phyloP scores from a whole-genome alignment of 140 eudicot genomes.

The Stevia rebaudiana region DNA sequence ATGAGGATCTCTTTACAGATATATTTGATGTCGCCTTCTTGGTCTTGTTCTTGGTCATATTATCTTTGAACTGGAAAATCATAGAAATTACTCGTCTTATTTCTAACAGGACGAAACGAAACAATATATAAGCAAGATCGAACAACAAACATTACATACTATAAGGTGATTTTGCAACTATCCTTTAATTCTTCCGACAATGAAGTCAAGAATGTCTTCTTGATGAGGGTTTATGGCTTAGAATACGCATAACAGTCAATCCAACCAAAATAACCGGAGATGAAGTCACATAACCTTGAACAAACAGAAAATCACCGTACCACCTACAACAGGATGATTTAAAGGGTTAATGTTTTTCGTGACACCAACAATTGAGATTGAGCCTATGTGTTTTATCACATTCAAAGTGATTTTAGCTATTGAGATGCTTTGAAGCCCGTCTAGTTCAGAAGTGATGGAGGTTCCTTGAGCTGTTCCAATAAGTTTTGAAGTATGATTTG shows the following conservation, averaged over 20 bases:
- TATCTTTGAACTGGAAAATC: background rate
- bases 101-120: background rate
- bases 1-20: background rate
- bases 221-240: conserved; percentile 11
- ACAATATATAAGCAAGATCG: background rate
- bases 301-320: conserved; percentile 54
- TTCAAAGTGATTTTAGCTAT: conserved; percentile 32
- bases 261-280: conserved; percentile 48
- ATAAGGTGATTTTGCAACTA: background rate
- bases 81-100: background rate
- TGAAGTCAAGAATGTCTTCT: conserved; percentile 3
- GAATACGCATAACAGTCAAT: conserved; percentile 33
- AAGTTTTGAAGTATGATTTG: conserved; percentile 31
- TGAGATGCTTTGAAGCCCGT: conserved; percentile 43
- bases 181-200: conserved; percentile 2
- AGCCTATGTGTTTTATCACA: conserved; percentile 45
- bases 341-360: conserved; percentile 44
- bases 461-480: conserved; percentile 45
- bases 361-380: conserved; percentile 38
- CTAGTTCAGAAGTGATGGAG: conserved; percentile 43
- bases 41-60: background rate
- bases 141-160: background rate
- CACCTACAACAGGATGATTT: conserved; percentile 49
- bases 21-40: no score
- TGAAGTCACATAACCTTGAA: conserved; percentile 54